Percentiles rank a stretch among this genome's conserved stretches.
These are phyloP conservation scores for Begonia masoniana DNA, from an alignment of 306 rosid species.

Conservation along the genomic window DNA sequence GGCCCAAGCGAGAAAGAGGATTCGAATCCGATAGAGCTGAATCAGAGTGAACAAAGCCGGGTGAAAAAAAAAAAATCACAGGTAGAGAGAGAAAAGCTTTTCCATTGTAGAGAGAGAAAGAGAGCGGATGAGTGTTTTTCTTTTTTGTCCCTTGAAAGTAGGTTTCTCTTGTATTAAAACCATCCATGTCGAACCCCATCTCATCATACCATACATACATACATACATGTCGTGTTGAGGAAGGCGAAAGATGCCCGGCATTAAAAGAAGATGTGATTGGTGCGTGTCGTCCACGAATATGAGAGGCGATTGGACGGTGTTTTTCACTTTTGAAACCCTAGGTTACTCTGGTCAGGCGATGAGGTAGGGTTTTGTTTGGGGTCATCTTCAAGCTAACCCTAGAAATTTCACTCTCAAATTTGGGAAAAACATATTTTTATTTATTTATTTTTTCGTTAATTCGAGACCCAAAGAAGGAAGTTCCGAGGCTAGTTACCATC, in stretches of 20 bases:
- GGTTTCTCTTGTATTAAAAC: conserved; percentile 4
- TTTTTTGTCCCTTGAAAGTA: conserved; percentile 4
- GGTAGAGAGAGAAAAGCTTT: conserved; percentile 49
- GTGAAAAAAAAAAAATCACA: conserved; percentile 11
- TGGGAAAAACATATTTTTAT: too few relatives aligned
- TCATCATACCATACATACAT: conserved; percentile 1
- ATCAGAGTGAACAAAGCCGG: conserved; percentile 49
- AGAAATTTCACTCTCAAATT: too few relatives aligned
- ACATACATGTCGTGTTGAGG: conserved; percentile 45
- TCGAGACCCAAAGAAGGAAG: too few relatives aligned
- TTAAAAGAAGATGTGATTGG: conserved; percentile 33
- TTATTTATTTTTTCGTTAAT: too few relatives aligned
- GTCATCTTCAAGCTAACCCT: too few relatives aligned
- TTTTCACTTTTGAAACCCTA: not conserved
- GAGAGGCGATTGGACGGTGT: not conserved
- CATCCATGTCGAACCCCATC: conserved; percentile 8
- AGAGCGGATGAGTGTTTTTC: conserved; percentile 6
- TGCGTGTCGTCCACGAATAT: conserved; percentile 19
- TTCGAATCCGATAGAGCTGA: conserved; percentile 22
- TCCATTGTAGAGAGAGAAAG: not conserved
- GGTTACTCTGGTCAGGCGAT: not conserved
- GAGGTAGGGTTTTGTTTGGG: too few relatives aligned
- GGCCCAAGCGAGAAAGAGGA: conserved; percentile 23
- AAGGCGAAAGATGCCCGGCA: conserved; percentile 58
- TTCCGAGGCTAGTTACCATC: too few relatives aligned